Base-by-base conservation (phyloP, 495 filamentous ascomycete species). In the Cairneyella variabilis region DNA sequence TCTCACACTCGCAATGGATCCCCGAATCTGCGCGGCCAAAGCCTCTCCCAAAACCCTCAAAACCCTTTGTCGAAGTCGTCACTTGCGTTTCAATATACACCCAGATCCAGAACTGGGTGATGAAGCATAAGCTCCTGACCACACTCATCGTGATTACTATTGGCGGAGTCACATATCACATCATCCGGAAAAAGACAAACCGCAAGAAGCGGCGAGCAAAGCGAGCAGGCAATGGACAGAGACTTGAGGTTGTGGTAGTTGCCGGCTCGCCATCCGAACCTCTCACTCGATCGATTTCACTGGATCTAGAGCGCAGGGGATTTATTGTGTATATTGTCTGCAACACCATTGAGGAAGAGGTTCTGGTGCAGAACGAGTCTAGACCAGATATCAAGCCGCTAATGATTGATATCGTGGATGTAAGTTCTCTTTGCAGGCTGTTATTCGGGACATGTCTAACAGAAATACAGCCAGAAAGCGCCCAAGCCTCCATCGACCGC, bases 311-410 rank as follows among this genome's bases (percentile, higher is more conserved):
- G 67, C 79, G 90, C 45, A 81, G 91, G 45, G 95, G 95, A 12
- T 97, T 95, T 64, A 88, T 97, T 41, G 91, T 97, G 20, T 97
- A 88, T 62, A 74, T 98, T 44, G 86, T 93, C 0, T 90, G 89
- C 54, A 84, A 78, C 52, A 86, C 80, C 8, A 66, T 79, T 39
- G 86, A 93, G 43, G 95, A 97, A 56, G 95, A 97, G 59, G 76
- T 86, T 12, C 67, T 83, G 28, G 83, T 97, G 23, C 83, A 88
- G 45, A 76, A 79, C 32, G 79, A 95, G 62, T 78, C 85, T 16
- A 76, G 90, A 48, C 74, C 78, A 1, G 93, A 97, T 66, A 87
- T 98, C 59, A 76, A 82, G 54, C 79, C 93, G 4, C 69, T 98
- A 50, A 83, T 83, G 69, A 73, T 98, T 46, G 91, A 97, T 65